These are phyloP conservation scores for Venturia asperata DNA, from an alignment of 2,329 filamentous ascomycete genomes.

Conservation along the genomic window DNA sequence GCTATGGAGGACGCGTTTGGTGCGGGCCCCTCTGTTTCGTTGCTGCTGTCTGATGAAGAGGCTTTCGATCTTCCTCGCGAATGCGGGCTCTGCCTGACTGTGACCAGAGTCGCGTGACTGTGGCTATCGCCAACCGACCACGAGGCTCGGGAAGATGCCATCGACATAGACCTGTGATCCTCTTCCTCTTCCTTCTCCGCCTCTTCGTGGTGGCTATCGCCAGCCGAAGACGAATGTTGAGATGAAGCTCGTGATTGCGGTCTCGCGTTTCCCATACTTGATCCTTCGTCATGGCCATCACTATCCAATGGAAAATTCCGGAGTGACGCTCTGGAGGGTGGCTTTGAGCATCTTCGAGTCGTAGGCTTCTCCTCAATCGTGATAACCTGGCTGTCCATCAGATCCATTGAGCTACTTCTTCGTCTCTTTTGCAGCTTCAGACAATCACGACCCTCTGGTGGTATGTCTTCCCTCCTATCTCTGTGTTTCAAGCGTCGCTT, in stretches of 20 bases:
- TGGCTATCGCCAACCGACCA: not conserved
- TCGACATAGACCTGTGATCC: not conserved
- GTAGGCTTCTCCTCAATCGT: not conserved
- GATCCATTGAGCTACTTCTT: constrained; percentile 6
- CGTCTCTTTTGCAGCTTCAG: not conserved
- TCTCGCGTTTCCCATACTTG: not conserved
- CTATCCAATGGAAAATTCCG: not conserved
- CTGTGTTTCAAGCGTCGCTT: constrained; percentile 20
- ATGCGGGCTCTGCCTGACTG: not conserved
- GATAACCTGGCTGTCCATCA: not conserved
- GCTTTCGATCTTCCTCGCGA: not conserved
- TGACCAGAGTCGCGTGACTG: not conserved
- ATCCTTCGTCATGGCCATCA: not conserved
- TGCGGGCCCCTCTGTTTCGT: not conserved
- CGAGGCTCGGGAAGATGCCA: not conserved
- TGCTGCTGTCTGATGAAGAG: not conserved
- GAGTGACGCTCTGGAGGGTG: not conserved
- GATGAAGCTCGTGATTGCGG: not conserved
- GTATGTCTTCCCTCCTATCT: constrained; percentile 1
- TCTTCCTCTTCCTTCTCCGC: not conserved
- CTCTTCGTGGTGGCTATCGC: not conserved
- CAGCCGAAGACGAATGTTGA: not conserved
- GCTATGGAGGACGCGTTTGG: not conserved
- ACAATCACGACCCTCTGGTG: not conserved
- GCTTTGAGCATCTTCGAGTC: not conserved